Evolutionary conservation across 441 rosid species (phyloP).

Genomic region (Lepidium campestre): DNA sequence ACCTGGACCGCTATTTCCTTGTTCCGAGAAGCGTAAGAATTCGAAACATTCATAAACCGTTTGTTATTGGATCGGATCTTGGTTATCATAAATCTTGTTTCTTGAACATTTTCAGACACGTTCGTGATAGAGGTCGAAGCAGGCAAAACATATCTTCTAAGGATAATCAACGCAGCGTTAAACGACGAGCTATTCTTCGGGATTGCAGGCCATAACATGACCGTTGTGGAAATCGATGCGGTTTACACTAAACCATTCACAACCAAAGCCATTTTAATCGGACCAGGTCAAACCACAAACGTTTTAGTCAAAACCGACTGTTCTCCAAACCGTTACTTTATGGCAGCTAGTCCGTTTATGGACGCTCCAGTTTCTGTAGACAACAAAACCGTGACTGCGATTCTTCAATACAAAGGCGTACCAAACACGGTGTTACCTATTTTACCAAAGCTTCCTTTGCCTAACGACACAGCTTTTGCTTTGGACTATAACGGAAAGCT

Average conservation of each 20-base stretch:
- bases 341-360: conserved; percentile 54
- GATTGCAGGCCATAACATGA: conserved; percentile 52
- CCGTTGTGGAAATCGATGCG: conserved; percentile 42
- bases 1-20: conserved; percentile 49
- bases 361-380: conserved; percentile 45
- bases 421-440: conserved; percentile 45
- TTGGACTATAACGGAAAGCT: conserved; percentile 38
- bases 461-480: conserved; percentile 45
- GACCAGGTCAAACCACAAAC: conserved; percentile 44
- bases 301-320: conserved; percentile 44
- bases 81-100: background rate
- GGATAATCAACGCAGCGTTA: conserved; percentile 49
- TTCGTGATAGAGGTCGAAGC: conserved; percentile 36
- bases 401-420: conserved; percentile 52
- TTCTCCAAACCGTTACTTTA: conserved; percentile 45
- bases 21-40: conserved; percentile 39
- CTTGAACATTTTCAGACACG: conserved; percentile 23
- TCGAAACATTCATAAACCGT: background rate
- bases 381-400: conserved; percentile 51
- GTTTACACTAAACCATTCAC: conserved; percentile 38
- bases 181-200: conserved; percentile 59
- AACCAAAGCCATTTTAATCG: conserved; percentile 32
- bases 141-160: conserved; percentile 34
- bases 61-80: background rate
- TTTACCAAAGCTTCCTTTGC: conserved; percentile 38